These are phyloP conservation scores for Rhodotorula mucilaginosa DNA, from an alignment of 1,284 basidiomycete genomes.

Conservation along the genomic window DNA sequence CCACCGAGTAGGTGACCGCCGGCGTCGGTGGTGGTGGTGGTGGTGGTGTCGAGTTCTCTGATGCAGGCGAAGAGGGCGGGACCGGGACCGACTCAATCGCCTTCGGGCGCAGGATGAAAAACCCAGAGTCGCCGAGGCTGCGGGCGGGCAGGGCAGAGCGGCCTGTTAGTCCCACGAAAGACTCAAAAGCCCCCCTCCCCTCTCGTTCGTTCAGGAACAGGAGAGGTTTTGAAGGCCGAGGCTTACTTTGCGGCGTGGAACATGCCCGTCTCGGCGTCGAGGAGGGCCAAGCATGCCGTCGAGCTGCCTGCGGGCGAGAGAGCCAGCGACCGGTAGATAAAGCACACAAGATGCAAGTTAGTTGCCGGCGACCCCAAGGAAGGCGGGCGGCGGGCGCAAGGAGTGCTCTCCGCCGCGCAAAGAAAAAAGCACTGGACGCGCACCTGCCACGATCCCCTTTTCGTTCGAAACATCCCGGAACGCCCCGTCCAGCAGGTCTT, in stretches of 20 bases:
- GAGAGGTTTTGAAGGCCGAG: neutral
- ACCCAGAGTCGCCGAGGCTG: slow-evolving; percentile 83
- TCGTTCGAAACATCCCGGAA: slow-evolving; percentile 70
- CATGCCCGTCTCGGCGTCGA: slow-evolving; percentile 71
- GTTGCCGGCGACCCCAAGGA: too few species aligned
- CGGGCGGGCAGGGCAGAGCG: neutral
- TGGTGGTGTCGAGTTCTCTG: slow-evolving; percentile 53
- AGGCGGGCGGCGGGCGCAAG: too few species aligned
- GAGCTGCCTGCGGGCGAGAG: slow-evolving; percentile 64
- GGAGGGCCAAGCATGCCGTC: slow-evolving; percentile 73
- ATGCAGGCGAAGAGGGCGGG: slow-evolving; percentile 74
- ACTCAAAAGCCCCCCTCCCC: too few species aligned
- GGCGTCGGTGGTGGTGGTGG: neutral
- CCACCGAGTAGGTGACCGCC: slow-evolving; percentile 56
- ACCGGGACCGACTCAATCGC: neutral
- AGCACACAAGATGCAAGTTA: too few species aligned
- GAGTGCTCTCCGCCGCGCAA: neutral
- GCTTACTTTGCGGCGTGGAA: slow-evolving; percentile 76
- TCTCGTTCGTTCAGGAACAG: too few species aligned
- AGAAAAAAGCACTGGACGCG: slow-evolving; percentile 40
- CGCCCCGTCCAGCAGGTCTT: slow-evolving; percentile 68
- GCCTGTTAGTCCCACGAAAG: too few species aligned
- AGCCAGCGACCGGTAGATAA: too few species aligned
- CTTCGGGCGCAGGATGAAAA: slow-evolving; percentile 64
- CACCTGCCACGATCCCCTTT: slow-evolving; percentile 68